Base-by-base conservation (phyloP, 1,284 basidiomycete genomes). In the Pterula multifida region DNA sequence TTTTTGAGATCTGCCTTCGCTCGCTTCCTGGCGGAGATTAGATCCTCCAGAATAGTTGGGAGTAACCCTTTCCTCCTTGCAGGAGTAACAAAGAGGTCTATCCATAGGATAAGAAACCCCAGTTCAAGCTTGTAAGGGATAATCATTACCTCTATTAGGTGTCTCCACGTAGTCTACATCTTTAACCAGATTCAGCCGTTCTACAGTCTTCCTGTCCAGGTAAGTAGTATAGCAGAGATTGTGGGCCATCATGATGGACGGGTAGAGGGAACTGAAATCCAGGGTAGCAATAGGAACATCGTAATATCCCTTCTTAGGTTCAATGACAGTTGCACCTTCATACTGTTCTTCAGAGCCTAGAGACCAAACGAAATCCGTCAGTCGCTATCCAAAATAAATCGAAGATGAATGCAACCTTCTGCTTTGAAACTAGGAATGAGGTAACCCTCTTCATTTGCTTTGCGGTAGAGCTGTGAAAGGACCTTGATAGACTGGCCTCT, bases 161-260 rank as follows among this genome's bases (percentile, higher is more conserved):
- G 93, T 96, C 61, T 82, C 79, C 50, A 85, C 79, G 58, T 90
- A 93, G 63, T 98, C 94, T n/a, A 82, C 73, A 54, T 88, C 89
- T 61, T 87, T 89, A 17, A 81, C 75, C 15, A 97, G 71, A 6
- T 73, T 68, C 3, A 96, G 68, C 13, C 85, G 77, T 19, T 91
- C 85, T 17, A 93, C 84, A 0, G 83, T 86, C 2, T 56, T 51
- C 61, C 82, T 87, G 56, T 95, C 87, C 21, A 95, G 64, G 13
- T 96, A 70, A 0, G 94, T 95, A 0, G 94, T 96, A 61, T 97
- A 98, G 64, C 93, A 97, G 1, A 98, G 69, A 61, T 97, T 98
- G 63, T 98, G 94, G 0, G 93, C 94, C 92, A 96, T 96, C 93
- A 98, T 98, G 68, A 98, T 97, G 0, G 94, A 97, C 0, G 93